Percentiles rank a stretch among this genome's conserved stretches.
phyloP scores from a whole-genome alignment of 352 stramenopile genomes.

The Pythium volutum region DNA sequence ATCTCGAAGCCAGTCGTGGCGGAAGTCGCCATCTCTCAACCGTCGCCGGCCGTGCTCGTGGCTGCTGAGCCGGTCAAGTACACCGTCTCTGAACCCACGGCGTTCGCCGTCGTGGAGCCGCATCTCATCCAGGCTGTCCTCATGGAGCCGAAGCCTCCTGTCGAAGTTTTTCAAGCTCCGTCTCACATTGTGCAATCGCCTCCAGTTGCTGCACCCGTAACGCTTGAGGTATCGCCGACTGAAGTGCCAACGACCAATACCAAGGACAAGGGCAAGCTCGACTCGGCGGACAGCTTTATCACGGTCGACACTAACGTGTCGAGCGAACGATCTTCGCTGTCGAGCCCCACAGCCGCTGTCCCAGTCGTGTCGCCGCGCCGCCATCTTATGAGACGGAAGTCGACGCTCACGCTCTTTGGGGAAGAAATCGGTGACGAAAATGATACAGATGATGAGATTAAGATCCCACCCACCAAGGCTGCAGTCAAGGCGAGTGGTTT shows the following conservation, averaged over 20 bases:
- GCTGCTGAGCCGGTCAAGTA: background rate
- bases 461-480: background rate
- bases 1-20: too few species aligned
- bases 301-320: constrained; percentile 8
- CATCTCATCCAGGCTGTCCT: background rate
- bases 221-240: background rate
- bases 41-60: too few species aligned
- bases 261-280: background rate
- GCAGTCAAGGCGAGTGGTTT: background rate
- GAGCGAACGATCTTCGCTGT: constrained; percentile 7
- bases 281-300: background rate
- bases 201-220: background rate
- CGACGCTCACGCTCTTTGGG: constrained; percentile 24
- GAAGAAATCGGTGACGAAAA: constrained; percentile 22
- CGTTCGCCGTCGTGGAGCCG: background rate
- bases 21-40: too few species aligned
- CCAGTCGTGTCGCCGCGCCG: background rate
- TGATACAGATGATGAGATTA: constrained; percentile 12
- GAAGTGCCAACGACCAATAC: background rate
- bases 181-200: background rate
- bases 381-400: constrained; percentile 13
- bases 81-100: background rate
- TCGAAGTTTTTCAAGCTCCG: background rate
- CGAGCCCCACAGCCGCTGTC: background rate
- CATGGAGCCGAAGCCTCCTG: background rate